Conservation (phyloP, 1,139 yeast species). For the Candida sanyaensis region DNA sequence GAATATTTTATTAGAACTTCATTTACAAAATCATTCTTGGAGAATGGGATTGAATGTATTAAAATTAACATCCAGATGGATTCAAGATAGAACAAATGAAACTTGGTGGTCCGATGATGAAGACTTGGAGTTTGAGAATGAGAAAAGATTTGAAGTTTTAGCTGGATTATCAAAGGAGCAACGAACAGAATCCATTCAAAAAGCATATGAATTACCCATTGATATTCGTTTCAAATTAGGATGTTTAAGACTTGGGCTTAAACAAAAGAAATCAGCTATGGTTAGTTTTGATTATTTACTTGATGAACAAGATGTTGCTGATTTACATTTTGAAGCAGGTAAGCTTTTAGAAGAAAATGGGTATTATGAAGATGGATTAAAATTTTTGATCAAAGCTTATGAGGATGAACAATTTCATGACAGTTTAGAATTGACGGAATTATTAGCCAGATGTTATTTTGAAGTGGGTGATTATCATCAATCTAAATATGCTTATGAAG, state of each 20-base stretch:
- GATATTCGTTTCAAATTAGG: constrained; percentile 87
- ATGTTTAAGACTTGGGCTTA: constrained; percentile 64
- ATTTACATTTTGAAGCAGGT: constrained; percentile 78
- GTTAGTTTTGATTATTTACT: constrained; percentile 59
- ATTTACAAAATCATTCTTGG: constrained; percentile 67
- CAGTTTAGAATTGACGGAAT: constrained; percentile 53
- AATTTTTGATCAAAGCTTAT: constrained; percentile 57
- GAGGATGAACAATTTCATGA: constrained; percentile 29
- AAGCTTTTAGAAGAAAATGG: constrained; percentile 69
- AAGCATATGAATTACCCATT: constrained; percentile 61
- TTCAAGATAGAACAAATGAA: constrained; percentile 70
- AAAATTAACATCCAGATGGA: constrained; percentile 79
- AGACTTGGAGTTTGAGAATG: constrained; percentile 76
- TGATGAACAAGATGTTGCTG: constrained; percentile 64
- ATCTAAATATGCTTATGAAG: constrained; percentile 67
- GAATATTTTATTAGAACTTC: constrained; percentile 79
- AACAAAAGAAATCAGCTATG: constrained; percentile 69
- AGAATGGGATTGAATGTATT: constrained; percentile 62
- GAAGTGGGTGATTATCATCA: constrained; percentile 69
- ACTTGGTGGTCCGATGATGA: constrained; percentile 78
- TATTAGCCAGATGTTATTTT: constrained; percentile 76
- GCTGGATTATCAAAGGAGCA: constrained; percentile 14
- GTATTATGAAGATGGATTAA: constrained; percentile 69
- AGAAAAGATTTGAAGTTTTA: constrained; percentile 49
- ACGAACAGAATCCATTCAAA: constrained; percentile 29